Conservation (phyloP, 208 protist genomes). For the Crithidia expoeki region DNA sequence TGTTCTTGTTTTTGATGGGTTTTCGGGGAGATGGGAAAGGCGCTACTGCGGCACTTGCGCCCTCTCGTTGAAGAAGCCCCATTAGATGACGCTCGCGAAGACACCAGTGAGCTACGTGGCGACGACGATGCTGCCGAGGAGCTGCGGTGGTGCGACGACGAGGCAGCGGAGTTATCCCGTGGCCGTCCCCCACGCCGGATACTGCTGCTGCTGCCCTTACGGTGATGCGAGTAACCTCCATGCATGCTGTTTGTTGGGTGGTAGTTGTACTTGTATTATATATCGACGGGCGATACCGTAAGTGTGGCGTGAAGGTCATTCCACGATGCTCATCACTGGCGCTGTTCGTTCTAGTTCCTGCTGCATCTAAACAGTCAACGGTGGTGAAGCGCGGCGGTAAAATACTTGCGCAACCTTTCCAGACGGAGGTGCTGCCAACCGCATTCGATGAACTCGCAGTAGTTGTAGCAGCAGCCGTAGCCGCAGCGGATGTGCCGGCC, state of each 20-base stretch:
- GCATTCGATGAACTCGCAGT: too few species aligned
- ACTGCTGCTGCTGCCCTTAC: neutral
- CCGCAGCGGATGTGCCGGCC: neutral
- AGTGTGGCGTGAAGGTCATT: slow-evolving; percentile 4
- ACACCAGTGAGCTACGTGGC: slow-evolving; percentile 1
- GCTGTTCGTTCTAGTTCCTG: too few species aligned
- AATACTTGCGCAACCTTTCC: neutral
- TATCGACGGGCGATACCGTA: neutral
- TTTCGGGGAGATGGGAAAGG: neutral
- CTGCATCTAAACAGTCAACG: neutral
- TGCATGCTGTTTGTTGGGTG: too few species aligned
- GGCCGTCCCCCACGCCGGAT: neutral
- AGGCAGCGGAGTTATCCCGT: slow-evolving; percentile 4
- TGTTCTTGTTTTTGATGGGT: neutral
- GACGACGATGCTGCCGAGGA: slow-evolving; percentile 2
- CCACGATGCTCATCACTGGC: neutral
- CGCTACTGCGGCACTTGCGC: neutral
- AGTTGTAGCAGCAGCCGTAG: too few species aligned
- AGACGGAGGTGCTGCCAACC: neutral
- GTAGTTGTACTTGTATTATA: too few species aligned
- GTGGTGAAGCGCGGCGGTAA: neutral
- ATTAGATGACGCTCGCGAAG: slow-evolving; percentile 11
- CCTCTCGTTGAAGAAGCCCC: neutral
- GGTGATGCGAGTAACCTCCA: too few species aligned
- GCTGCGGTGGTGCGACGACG: neutral